A percentile compares a stretch with the other conserved stretches of the same genome.
These are phyloP conservation scores for Gastrodia elata DNA, from an alignment of 106 monocot species.

Conservation along the genomic window DNA sequence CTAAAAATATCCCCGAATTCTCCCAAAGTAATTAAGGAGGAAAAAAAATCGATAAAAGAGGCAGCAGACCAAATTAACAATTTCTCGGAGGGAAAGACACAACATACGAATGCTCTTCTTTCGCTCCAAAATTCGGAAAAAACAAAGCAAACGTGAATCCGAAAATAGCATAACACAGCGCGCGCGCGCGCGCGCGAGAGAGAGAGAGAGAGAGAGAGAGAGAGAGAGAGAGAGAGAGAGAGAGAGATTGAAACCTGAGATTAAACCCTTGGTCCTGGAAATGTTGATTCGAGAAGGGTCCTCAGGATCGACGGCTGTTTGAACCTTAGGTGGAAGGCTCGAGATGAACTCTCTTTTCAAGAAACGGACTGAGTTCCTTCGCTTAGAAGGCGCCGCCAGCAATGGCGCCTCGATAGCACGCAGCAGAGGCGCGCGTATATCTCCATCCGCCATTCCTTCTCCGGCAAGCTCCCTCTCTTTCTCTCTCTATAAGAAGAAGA, in stretches of 20 bases:
- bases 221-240: constrained; percentile 4
- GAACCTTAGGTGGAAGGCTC: constrained; percentile 8
- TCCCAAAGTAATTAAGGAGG: no score
- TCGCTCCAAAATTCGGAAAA: no score
- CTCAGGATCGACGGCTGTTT: constrained; percentile 14
- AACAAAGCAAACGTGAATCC: no score
- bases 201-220: background rate
- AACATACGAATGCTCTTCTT: no score
- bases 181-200: background rate
- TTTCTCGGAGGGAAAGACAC: no score
- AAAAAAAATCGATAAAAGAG: no score
- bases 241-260: background rate
- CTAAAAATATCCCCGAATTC: no score
- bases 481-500: background rate
- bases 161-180: no score
- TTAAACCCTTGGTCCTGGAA: constrained; percentile 6
- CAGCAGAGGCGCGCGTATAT: background rate
- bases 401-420: background rate
- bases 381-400: background rate
- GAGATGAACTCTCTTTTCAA: constrained; percentile 17
- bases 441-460: background rate
- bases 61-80: no score
- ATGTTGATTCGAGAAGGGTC: constrained; percentile 14
- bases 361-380: background rate
- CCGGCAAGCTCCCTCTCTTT: background rate